A percentile compares a stretch with the other conserved stretches of the same genome.
Conservation (phyloP, 176 grass and related monocot genomes). For the Saccharum officinarum region DNA sequence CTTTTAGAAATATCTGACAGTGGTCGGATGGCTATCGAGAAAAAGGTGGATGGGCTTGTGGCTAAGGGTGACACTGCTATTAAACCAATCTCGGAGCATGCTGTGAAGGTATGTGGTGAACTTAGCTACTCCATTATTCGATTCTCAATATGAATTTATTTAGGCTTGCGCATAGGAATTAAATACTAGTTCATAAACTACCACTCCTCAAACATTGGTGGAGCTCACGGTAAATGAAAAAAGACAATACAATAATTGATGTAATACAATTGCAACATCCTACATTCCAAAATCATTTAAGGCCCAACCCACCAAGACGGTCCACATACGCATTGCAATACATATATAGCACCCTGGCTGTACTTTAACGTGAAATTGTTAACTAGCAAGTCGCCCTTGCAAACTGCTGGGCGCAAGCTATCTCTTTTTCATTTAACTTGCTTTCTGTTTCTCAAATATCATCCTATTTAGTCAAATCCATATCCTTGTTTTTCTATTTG, state of each 20-base stretch:
- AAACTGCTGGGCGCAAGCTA: neutral
- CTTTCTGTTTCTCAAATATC: no score
- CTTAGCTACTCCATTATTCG: neutral
- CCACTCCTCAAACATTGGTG: neutral
- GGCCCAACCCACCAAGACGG: neutral
- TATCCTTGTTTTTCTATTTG: no score
- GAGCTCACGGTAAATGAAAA: neutral
- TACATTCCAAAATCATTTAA: neutral
- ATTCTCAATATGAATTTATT: neutral
- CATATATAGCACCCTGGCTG: neutral
- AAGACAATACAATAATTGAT: neutral
- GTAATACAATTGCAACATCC: neutral
- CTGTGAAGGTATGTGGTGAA: slow-evolving; percentile 16
- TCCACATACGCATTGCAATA: neutral
- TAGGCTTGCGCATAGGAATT: neutral
- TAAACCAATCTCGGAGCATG: slow-evolving; percentile 3
- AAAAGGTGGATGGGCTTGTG: slow-evolving; percentile 5
- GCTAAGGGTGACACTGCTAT: slow-evolving; percentile 5
- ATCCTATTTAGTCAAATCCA: no score
- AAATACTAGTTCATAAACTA: neutral
- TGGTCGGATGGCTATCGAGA: neutral
- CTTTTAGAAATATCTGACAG: neutral
- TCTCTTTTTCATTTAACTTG: neutral
- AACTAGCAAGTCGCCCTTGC: neutral
- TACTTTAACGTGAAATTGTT: neutral